Conservation (phyloP, 805 yeast species). For the Hyphopichia homilentoma region DNA sequence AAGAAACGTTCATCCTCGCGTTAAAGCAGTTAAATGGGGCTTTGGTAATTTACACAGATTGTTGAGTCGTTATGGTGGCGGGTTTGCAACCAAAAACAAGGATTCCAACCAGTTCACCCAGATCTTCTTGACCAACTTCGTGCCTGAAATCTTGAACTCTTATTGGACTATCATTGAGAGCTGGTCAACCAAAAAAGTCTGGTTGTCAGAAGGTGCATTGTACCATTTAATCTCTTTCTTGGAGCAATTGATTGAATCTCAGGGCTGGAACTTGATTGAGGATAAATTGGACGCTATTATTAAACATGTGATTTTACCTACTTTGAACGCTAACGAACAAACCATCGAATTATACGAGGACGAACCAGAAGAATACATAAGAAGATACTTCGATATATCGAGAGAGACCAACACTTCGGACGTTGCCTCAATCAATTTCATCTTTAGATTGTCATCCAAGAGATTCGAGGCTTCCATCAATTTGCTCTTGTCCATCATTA, state of each 20-base stretch:
- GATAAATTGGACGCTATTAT: constrained; percentile 39
- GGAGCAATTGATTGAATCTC: constrained; percentile 39
- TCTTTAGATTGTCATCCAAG: constrained; percentile 34
- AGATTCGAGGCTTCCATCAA: constrained; percentile 37
- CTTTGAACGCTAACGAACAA: constrained; percentile 34
- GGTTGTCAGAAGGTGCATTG: constrained; percentile 39
- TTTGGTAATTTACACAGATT: constrained; percentile 40
- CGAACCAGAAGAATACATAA: constrained; percentile 43
- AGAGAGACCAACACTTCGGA: constrained; percentile 47
- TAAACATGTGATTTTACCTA: constrained; percentile 38
- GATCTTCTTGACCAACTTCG: constrained; percentile 32
- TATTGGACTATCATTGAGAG: constrained; percentile 41
- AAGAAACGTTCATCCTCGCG: constrained; percentile 37
- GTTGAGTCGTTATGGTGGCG: constrained; percentile 43
- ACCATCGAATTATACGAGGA: constrained; percentile 42
- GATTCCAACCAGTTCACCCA: constrained; percentile 25
- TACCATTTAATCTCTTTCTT: constrained; percentile 42
- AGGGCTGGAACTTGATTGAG: constrained; percentile 32
- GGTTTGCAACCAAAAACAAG: constrained; percentile 30
- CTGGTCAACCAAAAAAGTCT: constrained; percentile 35
- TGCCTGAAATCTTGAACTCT: constrained; percentile 39
- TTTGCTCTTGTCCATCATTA: constrained; percentile 27
- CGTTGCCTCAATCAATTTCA: constrained; percentile 46
- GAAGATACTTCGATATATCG: constrained; percentile 44
- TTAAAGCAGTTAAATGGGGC: constrained; percentile 43